Evolutionary conservation across 2,329 filamentous ascomycete genomes (phyloP), one percentile per base, ranked within the genome.

Genomic region (Aspergillus pseudoviridinutans): DNA sequence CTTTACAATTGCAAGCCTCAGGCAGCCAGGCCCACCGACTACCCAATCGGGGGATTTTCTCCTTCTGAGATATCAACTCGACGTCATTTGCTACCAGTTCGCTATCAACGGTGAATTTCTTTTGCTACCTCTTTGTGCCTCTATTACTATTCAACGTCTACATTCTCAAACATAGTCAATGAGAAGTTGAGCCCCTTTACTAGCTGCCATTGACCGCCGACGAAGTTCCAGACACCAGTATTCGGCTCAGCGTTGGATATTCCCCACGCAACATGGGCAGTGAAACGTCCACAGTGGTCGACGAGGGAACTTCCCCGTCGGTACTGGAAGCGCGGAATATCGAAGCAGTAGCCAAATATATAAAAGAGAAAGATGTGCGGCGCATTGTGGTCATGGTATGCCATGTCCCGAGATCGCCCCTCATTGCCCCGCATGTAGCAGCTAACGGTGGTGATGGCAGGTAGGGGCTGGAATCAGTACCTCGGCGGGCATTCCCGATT

Each of bases 391-490:
- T 97, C 61, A 86, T 97, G 85, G 83, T 85, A 72, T 53, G 76
- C 2, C 32, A 38, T 52, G 29, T 24, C 49, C 20, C 22, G 24
- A 47, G 46, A 50, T 57, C 12, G 49, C n/a, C 51, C 49, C 42
- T 46, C 42, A 1, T 46, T 56, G 38, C 55, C 41, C 57, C 61
- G 49, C 35, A 47, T 12, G 42, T 14, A 27, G 20, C 27, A 22
- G 20, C 27, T 28, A 35, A 54, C 54, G 27, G 55, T 50, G 3
- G 20, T 12, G 24, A 49, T 27, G 46, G 49, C 59, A 83, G 82
- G 92, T 90, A 2, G 93, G 93, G 58, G 92, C 93, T 12, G 93
- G 93, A 50, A 95, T 97, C 64, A 79, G 73, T 53, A 73, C 71
- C 38, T 70, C 71, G 20, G 71, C 71, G 28, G 71, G 79, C 76